Evolutionary conservation across 352 stramenopile genomes (phyloP).

Genomic region (Globisporangium okanoganense): DNA sequence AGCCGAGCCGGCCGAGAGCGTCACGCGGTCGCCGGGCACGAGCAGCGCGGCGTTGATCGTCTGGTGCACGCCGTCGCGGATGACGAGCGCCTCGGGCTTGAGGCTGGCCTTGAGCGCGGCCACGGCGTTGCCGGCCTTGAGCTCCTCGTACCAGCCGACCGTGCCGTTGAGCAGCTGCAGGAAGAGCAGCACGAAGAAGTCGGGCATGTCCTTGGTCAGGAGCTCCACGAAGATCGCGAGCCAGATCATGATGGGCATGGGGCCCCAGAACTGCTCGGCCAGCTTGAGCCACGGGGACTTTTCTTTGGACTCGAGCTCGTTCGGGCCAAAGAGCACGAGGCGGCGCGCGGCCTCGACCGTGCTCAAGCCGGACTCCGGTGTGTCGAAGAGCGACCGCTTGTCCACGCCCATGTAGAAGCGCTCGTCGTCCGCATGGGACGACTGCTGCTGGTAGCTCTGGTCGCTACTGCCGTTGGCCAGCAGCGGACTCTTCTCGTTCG

Average conservation of each 20-base stretch:
- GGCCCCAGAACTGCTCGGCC: constrained; percentile 64
- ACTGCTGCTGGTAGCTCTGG: constrained; percentile 19
- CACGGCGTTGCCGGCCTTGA: constrained; percentile 84
- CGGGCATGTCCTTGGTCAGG: constrained; percentile 41
- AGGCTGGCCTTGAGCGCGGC: constrained; percentile 84
- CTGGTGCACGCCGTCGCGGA: constrained; percentile 86
- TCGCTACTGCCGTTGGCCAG: constrained; percentile 35
- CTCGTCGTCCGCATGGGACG: constrained; percentile 30
- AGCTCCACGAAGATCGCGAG: constrained; percentile 84
- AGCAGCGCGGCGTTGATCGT: constrained; percentile 88
- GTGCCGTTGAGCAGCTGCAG: constrained; percentile 65
- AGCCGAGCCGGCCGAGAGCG: constrained; percentile 83
- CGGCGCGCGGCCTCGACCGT: constrained; percentile 67
- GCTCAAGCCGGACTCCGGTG: constrained; percentile 67
- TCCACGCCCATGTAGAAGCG: constrained; percentile 80
- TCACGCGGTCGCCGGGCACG: constrained; percentile 93
- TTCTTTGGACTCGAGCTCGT: constrained; percentile 70
- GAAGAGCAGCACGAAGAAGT: constrained; percentile 70
- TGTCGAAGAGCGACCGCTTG: constrained; percentile 72
- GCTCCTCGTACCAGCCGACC: constrained; percentile 74
- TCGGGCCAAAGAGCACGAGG: constrained; percentile 86
- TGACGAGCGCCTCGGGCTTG: constrained; percentile 82
- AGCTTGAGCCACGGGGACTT: constrained; percentile 56
- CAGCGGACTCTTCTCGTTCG: constrained; percentile 57
- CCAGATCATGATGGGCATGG: constrained; percentile 93